These are phyloP conservation scores for Paralagenidium karlingii DNA, from an alignment of 352 stramenopile species.

Conservation along the genomic window DNA sequence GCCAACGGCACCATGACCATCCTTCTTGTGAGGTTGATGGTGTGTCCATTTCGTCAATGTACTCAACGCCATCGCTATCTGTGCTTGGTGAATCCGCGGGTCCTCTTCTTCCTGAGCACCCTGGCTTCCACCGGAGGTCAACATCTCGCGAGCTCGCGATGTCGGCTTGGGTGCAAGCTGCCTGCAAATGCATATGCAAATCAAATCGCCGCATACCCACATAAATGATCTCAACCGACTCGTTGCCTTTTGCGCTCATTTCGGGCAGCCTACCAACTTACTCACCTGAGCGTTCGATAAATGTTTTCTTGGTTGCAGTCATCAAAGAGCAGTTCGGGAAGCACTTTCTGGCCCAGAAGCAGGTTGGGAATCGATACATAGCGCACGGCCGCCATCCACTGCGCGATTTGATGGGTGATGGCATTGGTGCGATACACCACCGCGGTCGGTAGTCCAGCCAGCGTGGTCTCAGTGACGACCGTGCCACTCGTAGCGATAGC, in stretches of 20 bases:
- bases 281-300: slow-evolving; percentile 12
- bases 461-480: slow-evolving; percentile 46
- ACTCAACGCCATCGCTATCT: slow-evolving; percentile 16
- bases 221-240: slow-evolving; percentile 1
- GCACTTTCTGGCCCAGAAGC: slow-evolving; percentile 30
- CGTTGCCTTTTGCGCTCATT: background rate
- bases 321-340: slow-evolving; percentile 57
- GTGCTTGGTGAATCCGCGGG: no score
- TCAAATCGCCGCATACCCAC: slow-evolving; percentile 7
- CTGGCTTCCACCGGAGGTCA: no score
- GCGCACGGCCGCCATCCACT: slow-evolving; percentile 32
- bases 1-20: no score
- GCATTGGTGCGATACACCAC: slow-evolving; percentile 61
- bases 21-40: no score
- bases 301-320: slow-evolving; percentile 34
- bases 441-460: slow-evolving; percentile 38
- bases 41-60: slow-evolving; percentile 20
- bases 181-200: no score
- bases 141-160: no score
- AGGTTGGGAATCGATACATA: slow-evolving; percentile 73
- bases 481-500: slow-evolving; percentile 59
- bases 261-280: slow-evolving; percentile 1
- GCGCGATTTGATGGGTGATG: slow-evolving; percentile 40
- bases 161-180: no score
- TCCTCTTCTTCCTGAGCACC: no score